These are phyloP conservation scores for Leishmania amazonensis DNA, from an alignment of 208 protist genomes.

Conservation along the genomic window DNA sequence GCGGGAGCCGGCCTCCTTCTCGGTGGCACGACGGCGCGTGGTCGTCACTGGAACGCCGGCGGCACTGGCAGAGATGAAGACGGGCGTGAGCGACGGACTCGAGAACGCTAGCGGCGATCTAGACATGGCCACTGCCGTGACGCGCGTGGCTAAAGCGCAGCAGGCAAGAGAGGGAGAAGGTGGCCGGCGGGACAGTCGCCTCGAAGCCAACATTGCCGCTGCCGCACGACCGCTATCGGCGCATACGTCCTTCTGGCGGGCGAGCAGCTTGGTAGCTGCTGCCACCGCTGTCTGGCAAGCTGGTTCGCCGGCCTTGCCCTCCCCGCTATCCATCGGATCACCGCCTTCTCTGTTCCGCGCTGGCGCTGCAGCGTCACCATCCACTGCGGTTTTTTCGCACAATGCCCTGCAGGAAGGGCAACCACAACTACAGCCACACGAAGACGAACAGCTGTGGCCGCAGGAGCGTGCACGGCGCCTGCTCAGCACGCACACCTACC, in stretches of 20 bases:
- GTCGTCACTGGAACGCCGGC: not conserved
- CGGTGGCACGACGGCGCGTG: constrained; percentile 17
- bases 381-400: not conserved
- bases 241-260: not conserved
- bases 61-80: not conserved
- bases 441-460: not conserved
- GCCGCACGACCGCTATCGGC: not conserved
- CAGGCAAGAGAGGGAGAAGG: not conserved
- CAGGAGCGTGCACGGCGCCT: not conserved
- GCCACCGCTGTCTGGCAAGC: constrained; percentile 1
- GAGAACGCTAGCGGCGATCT: not conserved
- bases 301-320: not conserved
- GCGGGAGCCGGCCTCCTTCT: constrained; percentile 22
- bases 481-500: constrained; percentile 14
- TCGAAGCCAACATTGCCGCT: not conserved
- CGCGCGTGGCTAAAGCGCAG: not conserved
- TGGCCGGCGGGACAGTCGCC: not conserved
- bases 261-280: not conserved
- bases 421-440: not conserved
- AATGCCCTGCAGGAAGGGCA: not conserved
- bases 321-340: not conserved
- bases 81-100: not conserved
- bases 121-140: not conserved
- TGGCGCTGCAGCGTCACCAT: not conserved
- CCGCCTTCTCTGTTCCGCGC: no score